phyloP scores from a whole-genome alignment of 2,329 filamentous ascomycete genomes.

The Herpotrichia juniperi region DNA sequence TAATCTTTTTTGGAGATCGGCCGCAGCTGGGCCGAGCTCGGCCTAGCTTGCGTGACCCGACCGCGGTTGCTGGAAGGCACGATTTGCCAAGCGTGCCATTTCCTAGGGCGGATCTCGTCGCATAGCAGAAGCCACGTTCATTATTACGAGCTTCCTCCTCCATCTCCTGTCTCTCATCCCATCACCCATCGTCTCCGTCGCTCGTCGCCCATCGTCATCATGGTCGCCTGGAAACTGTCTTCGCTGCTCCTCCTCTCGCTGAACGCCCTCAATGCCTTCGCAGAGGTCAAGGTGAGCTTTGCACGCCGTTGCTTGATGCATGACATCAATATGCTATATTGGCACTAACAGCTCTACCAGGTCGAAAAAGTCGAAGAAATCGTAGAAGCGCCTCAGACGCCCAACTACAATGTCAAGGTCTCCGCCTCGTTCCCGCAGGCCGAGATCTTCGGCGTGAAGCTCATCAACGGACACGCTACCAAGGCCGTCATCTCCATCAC shows the following conservation, averaged over 20 bases:
- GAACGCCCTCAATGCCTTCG: conserved; percentile 68
- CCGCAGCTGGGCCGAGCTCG: background rate
- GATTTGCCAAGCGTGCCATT: background rate
- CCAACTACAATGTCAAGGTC: conserved; percentile 61
- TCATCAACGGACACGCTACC: conserved; percentile 89
- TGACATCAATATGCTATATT: conserved; percentile 40
- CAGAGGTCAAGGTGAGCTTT: conserved; percentile 64
- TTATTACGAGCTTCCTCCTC: conserved; percentile 20
- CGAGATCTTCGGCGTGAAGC: conserved; percentile 92
- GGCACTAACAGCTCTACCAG: conserved; percentile 29
- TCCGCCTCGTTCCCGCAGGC: conserved; percentile 66
- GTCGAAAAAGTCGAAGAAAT: conserved; percentile 47
- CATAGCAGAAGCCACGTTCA: conserved; percentile 38
- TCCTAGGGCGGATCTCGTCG: background rate
- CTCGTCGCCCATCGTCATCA: conserved; percentile 45
- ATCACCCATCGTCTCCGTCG: background rate
- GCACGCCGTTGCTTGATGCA: conserved; percentile 24
- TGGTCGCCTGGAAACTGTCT: conserved; percentile 77
- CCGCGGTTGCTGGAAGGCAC: background rate
- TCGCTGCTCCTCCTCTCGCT: conserved; percentile 74
- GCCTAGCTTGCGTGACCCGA: background rate
- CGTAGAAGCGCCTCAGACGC: conserved; percentile 69
- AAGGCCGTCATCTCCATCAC: conserved; percentile 80
- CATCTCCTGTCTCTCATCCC: conserved; percentile 8
- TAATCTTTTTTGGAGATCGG: background rate